Conservation (phyloP, 371 early-diverging fungal genomes). For the Cokeromyces recurvatus region DNA sequence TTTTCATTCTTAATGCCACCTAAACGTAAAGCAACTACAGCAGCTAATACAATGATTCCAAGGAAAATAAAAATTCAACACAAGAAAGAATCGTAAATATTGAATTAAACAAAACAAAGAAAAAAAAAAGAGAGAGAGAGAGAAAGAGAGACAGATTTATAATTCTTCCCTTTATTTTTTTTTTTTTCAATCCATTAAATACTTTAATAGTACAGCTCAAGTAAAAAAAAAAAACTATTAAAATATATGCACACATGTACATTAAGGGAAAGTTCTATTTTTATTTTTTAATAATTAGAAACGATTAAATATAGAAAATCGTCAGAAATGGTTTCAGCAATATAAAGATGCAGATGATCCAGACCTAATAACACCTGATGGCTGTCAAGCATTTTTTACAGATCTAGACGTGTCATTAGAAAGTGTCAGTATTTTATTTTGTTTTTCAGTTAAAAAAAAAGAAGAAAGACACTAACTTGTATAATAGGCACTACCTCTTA, state of each 20-base stretch:
- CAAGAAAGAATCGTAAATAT: too few species aligned
- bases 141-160: too few species aligned
- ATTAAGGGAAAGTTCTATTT: too few species aligned
- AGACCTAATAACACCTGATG: slow-evolving; percentile 28
- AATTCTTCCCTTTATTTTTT: too few species aligned
- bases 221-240: too few species aligned
- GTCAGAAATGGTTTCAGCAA: slow-evolving; percentile 18
- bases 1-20: slow-evolving; percentile 15
- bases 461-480: neutral
- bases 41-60: neutral
- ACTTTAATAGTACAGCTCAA: too few species aligned
- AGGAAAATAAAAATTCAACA: too few species aligned
- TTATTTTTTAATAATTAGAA: neutral
- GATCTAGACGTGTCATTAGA: slow-evolving; percentile 30
- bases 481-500: slow-evolving; percentile 21
- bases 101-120: too few species aligned
- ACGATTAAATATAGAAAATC: neutral
- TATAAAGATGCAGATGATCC: slow-evolving; percentile 23
- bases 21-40: slow-evolving; percentile 14
- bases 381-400: slow-evolving; percentile 29
- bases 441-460: neutral
- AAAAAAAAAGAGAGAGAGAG: too few species aligned
- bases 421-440: slow-evolving; percentile 20
- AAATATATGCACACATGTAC: too few species aligned
- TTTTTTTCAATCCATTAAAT: too few species aligned